Base-by-base conservation (phyloP, 495 filamentous ascomycete genomes). In the Hyphodiscus hymeniophilus region DNA sequence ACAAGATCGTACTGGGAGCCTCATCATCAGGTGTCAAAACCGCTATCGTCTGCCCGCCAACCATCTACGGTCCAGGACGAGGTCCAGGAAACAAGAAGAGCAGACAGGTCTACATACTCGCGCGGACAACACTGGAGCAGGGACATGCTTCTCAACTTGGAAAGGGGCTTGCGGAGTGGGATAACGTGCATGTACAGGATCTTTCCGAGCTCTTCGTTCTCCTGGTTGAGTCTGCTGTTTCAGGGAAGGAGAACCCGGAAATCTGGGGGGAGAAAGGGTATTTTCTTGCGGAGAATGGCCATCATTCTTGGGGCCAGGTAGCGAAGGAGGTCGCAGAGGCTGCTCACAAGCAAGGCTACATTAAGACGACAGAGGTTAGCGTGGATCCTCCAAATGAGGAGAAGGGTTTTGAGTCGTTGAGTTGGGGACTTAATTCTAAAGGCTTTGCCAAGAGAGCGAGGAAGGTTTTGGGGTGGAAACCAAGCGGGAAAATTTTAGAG, bases 231-330 rank as follows among this genome's bases (percentile, higher is more conserved):
- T 81, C 81, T 4, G 84, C 83, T 5, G 65, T 74, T 1, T 60
- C 57, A 6, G 74, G 73, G 13, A 79, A 75, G 8, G 6, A 50
- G 13, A 52, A 59, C 36, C 67, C 76, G 18, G 83, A 85, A 31
- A 79, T 84, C 12, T 95, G 86, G 79, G 82, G 81, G 7, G 65
- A 72, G 7, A 71, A 83, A 54, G 86, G 77, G 1, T 90, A 92
- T 61, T 91, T 84, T 62, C 76, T 89, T 49, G 72, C 75, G 30
- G 81, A 87, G 62, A 82, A 81, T 54, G 84, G 80, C 3, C 64
- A 78, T 40, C 82, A 85, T 58, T 55, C 50, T 22, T 92, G 85
- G 85, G 80, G 78, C 26, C 76, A 87, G 38, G 62, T 89, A 21
- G 69, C 82, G 31, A 69, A 69, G 22, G 60, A 64, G 17, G 64